phyloP scores from a whole-genome alignment of 2,329 filamentous ascomycete species.

The Penicillium nordicum region DNA sequence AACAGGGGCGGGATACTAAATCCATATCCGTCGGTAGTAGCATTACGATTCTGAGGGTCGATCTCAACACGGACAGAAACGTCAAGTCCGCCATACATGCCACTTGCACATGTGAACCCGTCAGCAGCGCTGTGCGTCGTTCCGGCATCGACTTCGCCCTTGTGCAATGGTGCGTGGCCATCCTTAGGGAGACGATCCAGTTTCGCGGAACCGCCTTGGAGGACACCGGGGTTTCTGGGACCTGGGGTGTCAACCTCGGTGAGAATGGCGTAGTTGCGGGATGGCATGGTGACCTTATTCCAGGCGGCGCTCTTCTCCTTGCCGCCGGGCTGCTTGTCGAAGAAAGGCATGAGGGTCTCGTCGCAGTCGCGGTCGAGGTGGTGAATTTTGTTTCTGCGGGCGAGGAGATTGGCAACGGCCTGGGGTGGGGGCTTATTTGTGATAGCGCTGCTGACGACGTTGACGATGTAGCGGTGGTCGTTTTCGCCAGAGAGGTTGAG shows the following conservation, averaged over 20 bases:
- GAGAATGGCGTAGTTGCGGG: conserved; percentile 63
- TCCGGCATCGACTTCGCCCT: conserved; percentile 74
- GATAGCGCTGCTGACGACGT: conserved; percentile 63
- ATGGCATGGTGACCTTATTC: conserved; percentile 83
- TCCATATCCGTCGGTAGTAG: conserved; percentile 47
- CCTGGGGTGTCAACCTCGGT: conserved; percentile 46
- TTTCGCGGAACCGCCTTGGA: conserved; percentile 22
- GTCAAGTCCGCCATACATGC: conserved; percentile 44
- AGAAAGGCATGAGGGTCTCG: conserved; percentile 61
- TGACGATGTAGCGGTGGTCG: conserved; percentile 63
- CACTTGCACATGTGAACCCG: conserved; percentile 38
- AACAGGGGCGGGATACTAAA: conserved; percentile 38
- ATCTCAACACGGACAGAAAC: conserved; percentile 48
- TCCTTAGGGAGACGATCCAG: conserved; percentile 49
- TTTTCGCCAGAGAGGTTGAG: conserved; percentile 55
- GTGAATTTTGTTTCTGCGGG: conserved; percentile 63
- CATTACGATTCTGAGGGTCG: conserved; percentile 41
- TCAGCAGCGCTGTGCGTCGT: conserved; percentile 71
- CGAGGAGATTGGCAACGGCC: conserved; percentile 62
- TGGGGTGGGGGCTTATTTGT: conserved; percentile 66
- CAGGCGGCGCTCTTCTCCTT: conserved; percentile 62
- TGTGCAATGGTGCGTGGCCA: conserved; percentile 68
- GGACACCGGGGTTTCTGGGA: conserved; percentile 19
- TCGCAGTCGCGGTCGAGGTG: conserved; percentile 61
- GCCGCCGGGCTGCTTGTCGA: conserved; percentile 58